Evolutionary conservation across 768 basidiomycete genomes (phyloP), one percentile per base, ranked within the genome.

Genomic region (Termitomyces sp.): DNA sequence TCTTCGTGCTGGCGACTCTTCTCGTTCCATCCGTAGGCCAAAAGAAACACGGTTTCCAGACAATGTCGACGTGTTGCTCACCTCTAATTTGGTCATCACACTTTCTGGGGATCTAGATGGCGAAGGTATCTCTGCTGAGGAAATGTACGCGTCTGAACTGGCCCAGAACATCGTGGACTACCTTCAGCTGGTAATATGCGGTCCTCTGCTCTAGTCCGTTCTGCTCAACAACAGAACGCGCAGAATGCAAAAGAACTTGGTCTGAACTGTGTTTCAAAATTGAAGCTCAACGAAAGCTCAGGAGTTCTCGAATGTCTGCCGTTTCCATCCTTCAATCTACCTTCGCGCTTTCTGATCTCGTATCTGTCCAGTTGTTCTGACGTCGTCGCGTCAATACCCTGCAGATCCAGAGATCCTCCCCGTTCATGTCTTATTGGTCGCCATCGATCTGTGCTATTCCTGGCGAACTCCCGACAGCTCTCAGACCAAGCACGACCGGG

Each of bases 191-290:
- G 87, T 80, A 72, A 51, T 72, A 54, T 57, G 23, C 35, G 43
- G 32, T 21, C 38, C 32, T 12, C 31, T 44, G 19, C 27, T 32
- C 27, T 19, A 16, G 21, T n/a, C 27, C 1, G 19, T 44, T 40
- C 10, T 25, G 19, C 25, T 25, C 31, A 48, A 23, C 42, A 21
- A 7, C n/a, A 38, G 7, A 29, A 17, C 11, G 56, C 63, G 40
- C 56, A 91, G 89, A 90, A 91, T 67, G 73, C 82, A 19, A 60
- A 65, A 40, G 75, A 77, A 57, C 77, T 90, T 11, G 86, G 84
- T 37, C 70, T 90, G 52, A 77, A 77, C 57, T 74, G 72, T 47
- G 71, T 89, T 40, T 87, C 87, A n/a, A 71, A 77, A 57, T 63
- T 79, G 21, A 77, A 76, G 59, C 65, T 83, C 21, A 78, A 80